These are phyloP conservation scores for Beauveria brongniartii DNA, from an alignment of 2,329 filamentous ascomycete species.

Conservation along the genomic window DNA sequence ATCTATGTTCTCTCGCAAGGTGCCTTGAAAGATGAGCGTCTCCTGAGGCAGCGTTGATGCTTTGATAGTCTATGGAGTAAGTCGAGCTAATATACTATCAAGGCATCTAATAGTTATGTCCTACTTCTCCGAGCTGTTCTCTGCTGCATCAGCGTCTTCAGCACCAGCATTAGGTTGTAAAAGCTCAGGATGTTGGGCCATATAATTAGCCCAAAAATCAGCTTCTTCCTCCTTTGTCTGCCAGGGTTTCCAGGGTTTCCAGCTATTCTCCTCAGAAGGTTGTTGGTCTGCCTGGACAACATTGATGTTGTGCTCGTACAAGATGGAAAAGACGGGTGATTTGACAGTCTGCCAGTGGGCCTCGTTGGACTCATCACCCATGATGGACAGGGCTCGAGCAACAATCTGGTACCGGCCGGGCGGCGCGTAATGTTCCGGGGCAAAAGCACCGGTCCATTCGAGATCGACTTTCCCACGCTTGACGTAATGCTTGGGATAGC, in stretches of 20 bases:
- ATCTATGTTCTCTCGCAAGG: conserved; percentile 7
- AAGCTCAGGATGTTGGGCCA: background rate
- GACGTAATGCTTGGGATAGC: background rate
- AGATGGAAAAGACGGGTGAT: background rate
- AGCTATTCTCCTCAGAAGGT: background rate
- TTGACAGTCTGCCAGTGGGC: background rate
- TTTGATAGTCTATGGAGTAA: background rate
- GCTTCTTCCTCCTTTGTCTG: background rate
- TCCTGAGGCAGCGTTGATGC: conserved; percentile 9
- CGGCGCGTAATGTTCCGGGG: conserved; percentile 1
- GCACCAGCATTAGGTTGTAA: background rate
- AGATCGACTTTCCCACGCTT: background rate
- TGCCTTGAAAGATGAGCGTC: conserved; percentile 3
- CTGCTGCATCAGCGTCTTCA: background rate
- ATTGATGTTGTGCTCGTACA: background rate
- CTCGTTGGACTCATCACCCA: background rate
- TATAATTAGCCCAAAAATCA: background rate
- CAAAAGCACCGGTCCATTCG: conserved; percentile 2
- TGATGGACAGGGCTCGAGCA: conserved; percentile 4
- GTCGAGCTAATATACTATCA: background rate
- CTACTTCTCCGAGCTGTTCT: background rate
- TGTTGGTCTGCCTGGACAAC: background rate
- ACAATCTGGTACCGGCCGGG: conserved; percentile 10
- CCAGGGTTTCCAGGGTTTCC: background rate
- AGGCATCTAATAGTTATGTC: background rate